Evolutionary conservation across 2,329 filamentous ascomycete genomes (phyloP).

Genomic region (Xylariaceae sp.): DNA sequence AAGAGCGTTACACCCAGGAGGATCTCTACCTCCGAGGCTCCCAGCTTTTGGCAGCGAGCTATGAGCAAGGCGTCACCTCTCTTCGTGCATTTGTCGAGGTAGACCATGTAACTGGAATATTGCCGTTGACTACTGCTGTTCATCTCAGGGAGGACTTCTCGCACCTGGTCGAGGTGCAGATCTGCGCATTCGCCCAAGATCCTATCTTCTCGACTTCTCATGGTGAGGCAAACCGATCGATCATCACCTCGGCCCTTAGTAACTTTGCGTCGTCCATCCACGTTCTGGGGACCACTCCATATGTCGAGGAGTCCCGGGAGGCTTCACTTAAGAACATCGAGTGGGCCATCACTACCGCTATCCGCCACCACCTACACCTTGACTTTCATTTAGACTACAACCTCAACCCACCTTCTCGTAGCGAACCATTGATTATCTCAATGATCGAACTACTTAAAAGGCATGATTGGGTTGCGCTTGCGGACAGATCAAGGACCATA

Average conservation of each 20-base stretch:
- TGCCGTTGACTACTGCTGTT: slow-evolving; percentile 54
- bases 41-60: slow-evolving; percentile 67
- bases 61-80: slow-evolving; percentile 65
- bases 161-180: slow-evolving; percentile 61
- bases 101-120: slow-evolving; percentile 58
- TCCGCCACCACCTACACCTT: slow-evolving; percentile 56
- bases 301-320: slow-evolving; percentile 60
- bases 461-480: slow-evolving; percentile 49
- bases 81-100: slow-evolving; percentile 75
- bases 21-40: slow-evolving; percentile 68
- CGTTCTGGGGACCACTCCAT: slow-evolving; percentile 69
- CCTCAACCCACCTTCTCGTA: slow-evolving; percentile 45
- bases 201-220: slow-evolving; percentile 61
- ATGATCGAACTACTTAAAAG: slow-evolving; percentile 55
- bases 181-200: slow-evolving; percentile 73
- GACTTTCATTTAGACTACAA: slow-evolving; percentile 77
- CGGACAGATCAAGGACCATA: slow-evolving; percentile 49
- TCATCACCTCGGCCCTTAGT: slow-evolving; percentile 42
- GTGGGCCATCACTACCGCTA: slow-evolving; percentile 62
- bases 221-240: slow-evolving; percentile 53
- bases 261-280: slow-evolving; percentile 47
- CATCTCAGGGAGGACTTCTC: slow-evolving; percentile 58
- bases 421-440: slow-evolving; percentile 54
- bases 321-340: slow-evolving; percentile 60
- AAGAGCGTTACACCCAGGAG: slow-evolving; percentile 60